Percentiles rank a stretch among this genome's conserved stretches.
Conservation (phyloP, 2,329 filamentous ascomycete genomes). For the Aurifilum marmelostoma region DNA sequence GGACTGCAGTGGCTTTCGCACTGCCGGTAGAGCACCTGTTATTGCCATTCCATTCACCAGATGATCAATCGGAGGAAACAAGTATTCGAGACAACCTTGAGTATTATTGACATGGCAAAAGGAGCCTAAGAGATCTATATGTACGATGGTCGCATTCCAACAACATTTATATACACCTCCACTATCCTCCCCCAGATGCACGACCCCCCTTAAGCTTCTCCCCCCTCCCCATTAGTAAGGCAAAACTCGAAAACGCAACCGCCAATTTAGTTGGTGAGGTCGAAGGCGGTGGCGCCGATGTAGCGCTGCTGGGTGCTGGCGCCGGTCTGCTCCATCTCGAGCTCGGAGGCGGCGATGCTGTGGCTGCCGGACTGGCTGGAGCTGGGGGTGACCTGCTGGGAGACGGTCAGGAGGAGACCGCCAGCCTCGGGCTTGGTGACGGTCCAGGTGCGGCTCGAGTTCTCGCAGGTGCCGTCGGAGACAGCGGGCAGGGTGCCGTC, state of each 20-base stretch:
- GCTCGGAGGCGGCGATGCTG: slow-evolving; percentile 35
- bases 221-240: not conserved
- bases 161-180: not conserved
- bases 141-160: not conserved
- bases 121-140: not conserved
- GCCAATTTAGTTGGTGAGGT: slow-evolving; percentile 23
- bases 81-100: not conserved
- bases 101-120: not conserved
- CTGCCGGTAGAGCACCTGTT: not conserved
- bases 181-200: not conserved
- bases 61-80: not conserved
- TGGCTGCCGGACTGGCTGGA: slow-evolving; percentile 35
- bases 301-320: slow-evolving; percentile 35
- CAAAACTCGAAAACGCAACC: not conserved
- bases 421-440: slow-evolving; percentile 30
- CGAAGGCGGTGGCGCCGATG: slow-evolving; percentile 34
- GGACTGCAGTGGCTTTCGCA: not conserved
- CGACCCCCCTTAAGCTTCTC: too few relatives aligned
- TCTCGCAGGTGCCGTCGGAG: slow-evolving; percentile 35
- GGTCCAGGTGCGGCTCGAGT: slow-evolving; percentile 38
- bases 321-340: slow-evolving; percentile 25
- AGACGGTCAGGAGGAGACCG: slow-evolving; percentile 36
- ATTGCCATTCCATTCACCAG: not conserved
- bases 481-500: slow-evolving; percentile 38
- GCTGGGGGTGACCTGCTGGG: slow-evolving; percentile 36